Evolutionary conservation across 805 yeast species (phyloP).

Genomic region (Teunomyces kruisii): DNA sequence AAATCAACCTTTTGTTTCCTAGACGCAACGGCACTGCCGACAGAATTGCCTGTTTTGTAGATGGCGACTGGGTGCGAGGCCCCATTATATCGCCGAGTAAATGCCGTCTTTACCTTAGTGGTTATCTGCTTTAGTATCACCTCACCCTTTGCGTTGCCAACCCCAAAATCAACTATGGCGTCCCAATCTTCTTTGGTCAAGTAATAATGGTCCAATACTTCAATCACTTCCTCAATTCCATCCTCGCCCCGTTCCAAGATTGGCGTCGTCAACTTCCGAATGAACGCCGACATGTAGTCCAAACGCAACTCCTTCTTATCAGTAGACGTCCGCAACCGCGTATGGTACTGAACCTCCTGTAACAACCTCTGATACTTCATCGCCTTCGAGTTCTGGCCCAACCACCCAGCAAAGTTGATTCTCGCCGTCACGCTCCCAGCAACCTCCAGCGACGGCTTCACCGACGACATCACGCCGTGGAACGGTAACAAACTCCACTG

Average conservation of each 20-base stretch:
- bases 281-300: slow-evolving; percentile 69
- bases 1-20: slow-evolving; percentile 53
- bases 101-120: slow-evolving; percentile 76
- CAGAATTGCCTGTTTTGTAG: slow-evolving; percentile 67
- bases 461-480: slow-evolving; percentile 84
- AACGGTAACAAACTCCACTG: slow-evolving; percentile 92
- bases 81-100: slow-evolving; percentile 82
- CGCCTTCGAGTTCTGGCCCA: slow-evolving; percentile 86
- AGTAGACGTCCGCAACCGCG: slow-evolving; percentile 76
- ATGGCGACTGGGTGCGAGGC: slow-evolving; percentile 82
- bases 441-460: slow-evolving; percentile 71
- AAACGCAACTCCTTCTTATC: slow-evolving; percentile 72
- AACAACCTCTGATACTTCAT: slow-evolving; percentile 75
- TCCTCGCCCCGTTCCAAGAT: slow-evolving; percentile 54
- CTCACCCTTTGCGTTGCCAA: slow-evolving; percentile 53
- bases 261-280: slow-evolving; percentile 57
- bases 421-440: slow-evolving; percentile 71
- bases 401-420: slow-evolving; percentile 78
- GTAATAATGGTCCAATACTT: slow-evolving; percentile 80
- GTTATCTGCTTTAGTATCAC: slow-evolving; percentile 59
- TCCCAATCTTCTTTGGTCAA: slow-evolving; percentile 94
- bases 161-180: slow-evolving; percentile 74
- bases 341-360: slow-evolving; percentile 87
- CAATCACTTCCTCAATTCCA: slow-evolving; percentile 65
- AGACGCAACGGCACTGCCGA: slow-evolving; percentile 23